Conservation (phyloP, 2,329 filamentous ascomycete genomes). For the Fusarium proliferatum region DNA sequence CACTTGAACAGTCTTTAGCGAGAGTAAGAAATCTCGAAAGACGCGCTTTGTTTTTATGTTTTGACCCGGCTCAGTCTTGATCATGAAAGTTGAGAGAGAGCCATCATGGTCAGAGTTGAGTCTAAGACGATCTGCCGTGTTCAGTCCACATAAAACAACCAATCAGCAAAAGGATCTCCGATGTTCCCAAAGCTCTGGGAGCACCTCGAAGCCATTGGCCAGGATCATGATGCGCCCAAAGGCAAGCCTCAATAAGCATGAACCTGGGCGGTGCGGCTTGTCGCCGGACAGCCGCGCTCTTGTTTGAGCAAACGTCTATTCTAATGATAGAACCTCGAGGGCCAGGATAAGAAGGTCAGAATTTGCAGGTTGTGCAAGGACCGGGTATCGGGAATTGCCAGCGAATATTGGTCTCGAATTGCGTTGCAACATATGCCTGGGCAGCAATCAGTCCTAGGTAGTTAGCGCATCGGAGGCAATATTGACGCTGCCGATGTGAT, state of each 20-base stretch:
- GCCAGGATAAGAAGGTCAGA: neutral
- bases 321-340: neutral
- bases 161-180: constrained; percentile 38
- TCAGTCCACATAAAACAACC: constrained; percentile 23
- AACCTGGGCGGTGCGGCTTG: constrained; percentile 11
- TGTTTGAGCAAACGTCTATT: constrained; percentile 7
- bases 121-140: constrained; percentile 24
- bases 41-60: neutral
- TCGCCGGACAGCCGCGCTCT: neutral
- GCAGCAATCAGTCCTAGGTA: neutral
- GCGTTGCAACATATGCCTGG: neutral
- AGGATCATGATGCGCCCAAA: constrained; percentile 27
- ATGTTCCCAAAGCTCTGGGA: constrained; percentile 37
- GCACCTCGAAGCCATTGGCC: constrained; percentile 10
- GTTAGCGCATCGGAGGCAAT: constrained; percentile 3
- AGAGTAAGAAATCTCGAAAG: neutral
- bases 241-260: constrained; percentile 2
- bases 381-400: constrained; percentile 2
- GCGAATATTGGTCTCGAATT: constrained; percentile 24
- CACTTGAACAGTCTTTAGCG: constrained; percentile 7
- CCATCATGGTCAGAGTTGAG: constrained; percentile 16
- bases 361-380: constrained; percentile 6
- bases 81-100: constrained; percentile 15
- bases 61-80: neutral
- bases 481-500: constrained; percentile 5